Conservation (phyloP, 495 filamentous ascomycete species). For the Podospora pseudocomata region DNA sequence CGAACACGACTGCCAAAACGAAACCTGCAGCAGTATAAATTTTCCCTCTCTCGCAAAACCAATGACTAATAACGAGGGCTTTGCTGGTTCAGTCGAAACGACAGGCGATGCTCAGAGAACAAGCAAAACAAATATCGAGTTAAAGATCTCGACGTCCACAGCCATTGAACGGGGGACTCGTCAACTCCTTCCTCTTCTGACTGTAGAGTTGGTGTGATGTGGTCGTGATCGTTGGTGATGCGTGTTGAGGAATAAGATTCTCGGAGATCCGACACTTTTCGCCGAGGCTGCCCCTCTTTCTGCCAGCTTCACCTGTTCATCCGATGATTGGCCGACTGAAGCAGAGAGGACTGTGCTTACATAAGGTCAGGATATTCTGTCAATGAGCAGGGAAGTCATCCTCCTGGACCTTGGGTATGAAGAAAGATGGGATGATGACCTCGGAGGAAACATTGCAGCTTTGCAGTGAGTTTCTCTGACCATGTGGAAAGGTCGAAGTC, state of each 20-base stretch:
- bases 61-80: background rate
- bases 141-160: background rate
- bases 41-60: background rate
- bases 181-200: background rate
- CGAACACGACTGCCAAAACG: background rate
- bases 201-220: background rate
- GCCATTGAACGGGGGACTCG: background rate
- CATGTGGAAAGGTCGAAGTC: background rate
- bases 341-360: background rate
- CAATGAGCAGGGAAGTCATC: background rate
- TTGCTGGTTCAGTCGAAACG: background rate
- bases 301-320: background rate
- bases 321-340: background rate
- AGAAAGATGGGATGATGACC: background rate
- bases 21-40: background rate
- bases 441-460: background rate
- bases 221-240: background rate
- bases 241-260: background rate
- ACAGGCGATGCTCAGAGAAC: background rate
- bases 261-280: slow-evolving; percentile 7
- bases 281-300: background rate
- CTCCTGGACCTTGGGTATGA: background rate
- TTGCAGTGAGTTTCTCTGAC: background rate
- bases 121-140: background rate
- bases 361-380: background rate